Conservation (phyloP, 306 rosid species). For the Amphicarpaea edgeworthii region DNA sequence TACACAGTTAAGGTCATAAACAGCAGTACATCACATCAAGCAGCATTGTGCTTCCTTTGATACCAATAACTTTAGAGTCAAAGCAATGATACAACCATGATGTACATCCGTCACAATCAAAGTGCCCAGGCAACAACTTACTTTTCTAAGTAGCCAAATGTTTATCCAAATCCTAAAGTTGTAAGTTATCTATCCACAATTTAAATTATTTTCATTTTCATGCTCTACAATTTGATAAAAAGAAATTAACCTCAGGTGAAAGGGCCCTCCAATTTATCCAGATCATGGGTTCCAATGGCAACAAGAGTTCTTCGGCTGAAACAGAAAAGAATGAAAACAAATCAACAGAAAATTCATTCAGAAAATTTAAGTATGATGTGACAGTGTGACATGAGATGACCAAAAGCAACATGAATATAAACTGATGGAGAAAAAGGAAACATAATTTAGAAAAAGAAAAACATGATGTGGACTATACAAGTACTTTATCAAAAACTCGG, state of each 20-base stretch:
- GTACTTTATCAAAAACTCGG: background rate
- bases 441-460: background rate
- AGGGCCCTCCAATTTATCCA: constrained; percentile 83
- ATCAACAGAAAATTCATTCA: constrained; percentile 18
- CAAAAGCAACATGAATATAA: background rate
- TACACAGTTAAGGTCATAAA: background rate
- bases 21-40: constrained; percentile 16
- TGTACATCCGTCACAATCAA: constrained; percentile 16
- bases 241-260: constrained; percentile 88
- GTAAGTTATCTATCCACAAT: constrained; percentile 20
- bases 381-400: constrained; percentile 11
- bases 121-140: constrained; percentile 8
- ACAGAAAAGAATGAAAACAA: constrained; percentile 20
- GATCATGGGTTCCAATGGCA: constrained; percentile 98
- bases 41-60: constrained; percentile 1
- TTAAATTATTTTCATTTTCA: constrained; percentile 26
- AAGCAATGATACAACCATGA: background rate
- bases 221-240: constrained; percentile 33
- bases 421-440: constrained; percentile 17
- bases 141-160: background rate
- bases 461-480: background rate
- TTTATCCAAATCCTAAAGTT: constrained; percentile 20
- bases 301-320: constrained; percentile 90
- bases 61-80: background rate
- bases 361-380: constrained; percentile 2